Percentiles rank a stretch among this genome's conserved stretches.
Evolutionary conservation across 2,329 filamentous ascomycete genomes (phyloP).

Genomic region (Trichoderma gracile): DNA sequence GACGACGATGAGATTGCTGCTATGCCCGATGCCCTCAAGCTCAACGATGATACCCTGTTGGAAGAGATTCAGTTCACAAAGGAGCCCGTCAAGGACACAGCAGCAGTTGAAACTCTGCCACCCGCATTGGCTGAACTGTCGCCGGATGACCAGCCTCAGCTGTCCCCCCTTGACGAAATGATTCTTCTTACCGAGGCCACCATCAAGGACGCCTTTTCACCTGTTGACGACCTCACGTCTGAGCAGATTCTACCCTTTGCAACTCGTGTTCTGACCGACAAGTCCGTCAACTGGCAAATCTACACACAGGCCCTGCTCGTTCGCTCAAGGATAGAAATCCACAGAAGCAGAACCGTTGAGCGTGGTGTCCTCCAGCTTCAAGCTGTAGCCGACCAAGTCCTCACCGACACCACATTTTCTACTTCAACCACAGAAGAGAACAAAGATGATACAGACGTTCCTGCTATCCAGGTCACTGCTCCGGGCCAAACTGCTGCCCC

Average conservation of each 20-base stretch:
- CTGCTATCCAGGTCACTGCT: constrained; percentile 48
- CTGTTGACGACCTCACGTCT: constrained; percentile 80
- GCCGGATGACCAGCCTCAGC: constrained; percentile 77
- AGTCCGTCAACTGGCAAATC: constrained; percentile 95
- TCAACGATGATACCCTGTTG: constrained; percentile 91
- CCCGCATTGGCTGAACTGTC: constrained; percentile 63
- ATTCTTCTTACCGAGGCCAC: constrained; percentile 86
- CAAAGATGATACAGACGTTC: constrained; percentile 39
- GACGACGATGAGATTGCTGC: constrained; percentile 32
- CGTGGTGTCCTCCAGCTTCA: constrained; percentile 89
- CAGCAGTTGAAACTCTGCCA: constrained; percentile 53
- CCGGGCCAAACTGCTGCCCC: constrained; percentile 37
- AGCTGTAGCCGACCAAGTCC: constrained; percentile 90
- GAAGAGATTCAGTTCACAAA: constrained; percentile 81
- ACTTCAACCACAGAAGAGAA: constrained; percentile 34
- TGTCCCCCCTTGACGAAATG: constrained; percentile 83
- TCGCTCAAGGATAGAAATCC: constrained; percentile 84
- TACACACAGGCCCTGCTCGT: constrained; percentile 93
- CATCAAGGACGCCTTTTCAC: constrained; percentile 83
- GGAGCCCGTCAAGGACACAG: constrained; percentile 43
- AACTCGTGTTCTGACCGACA: constrained; percentile 80
- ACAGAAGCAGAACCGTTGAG: constrained; percentile 83
- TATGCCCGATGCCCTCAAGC: constrained; percentile 67
- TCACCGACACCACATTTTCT: constrained; percentile 70
- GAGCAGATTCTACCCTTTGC: constrained; percentile 94